phyloP scores from a whole-genome alignment of 164 flowering plant genomes.

The Cinnamomum chago region DNA sequence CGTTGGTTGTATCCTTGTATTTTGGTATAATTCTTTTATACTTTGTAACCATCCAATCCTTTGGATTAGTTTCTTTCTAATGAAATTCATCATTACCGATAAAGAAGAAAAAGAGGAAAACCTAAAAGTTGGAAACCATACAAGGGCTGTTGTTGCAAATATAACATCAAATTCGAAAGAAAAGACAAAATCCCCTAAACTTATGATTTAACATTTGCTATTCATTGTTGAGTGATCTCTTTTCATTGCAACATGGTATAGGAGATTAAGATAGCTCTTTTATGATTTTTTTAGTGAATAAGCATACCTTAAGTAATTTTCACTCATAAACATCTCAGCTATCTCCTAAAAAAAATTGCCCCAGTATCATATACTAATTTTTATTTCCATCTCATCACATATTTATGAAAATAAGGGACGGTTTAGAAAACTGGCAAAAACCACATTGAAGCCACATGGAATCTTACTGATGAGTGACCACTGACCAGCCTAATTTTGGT shows the following conservation, averaged over 20 bases:
- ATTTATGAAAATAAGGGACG: too few species aligned
- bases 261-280: not conserved
- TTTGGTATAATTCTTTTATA: too few species aligned
- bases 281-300: too few species aligned
- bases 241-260: not conserved
- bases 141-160: not conserved
- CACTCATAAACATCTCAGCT: not conserved
- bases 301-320: not conserved
- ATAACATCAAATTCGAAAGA: not conserved
- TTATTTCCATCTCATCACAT: not conserved
- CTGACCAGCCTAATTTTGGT: not conserved
- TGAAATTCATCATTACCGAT: too few species aligned
- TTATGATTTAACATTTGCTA: not conserved
- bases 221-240: not conserved
- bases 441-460: too few species aligned
- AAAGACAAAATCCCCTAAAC: not conserved
- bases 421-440: slow-evolving; percentile 69
- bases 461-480: too few species aligned
- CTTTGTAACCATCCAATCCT: too few species aligned
- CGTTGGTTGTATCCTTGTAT: too few species aligned
- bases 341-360: too few species aligned
- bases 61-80: too few species aligned
- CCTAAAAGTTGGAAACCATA: too few species aligned
- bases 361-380: not conserved
- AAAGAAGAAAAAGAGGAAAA: too few species aligned